Percentiles rank a stretch among this genome's conserved stretches.
Conservation (phyloP, 2,329 filamentous ascomycete genomes). For the Microsporum audouinii region DNA sequence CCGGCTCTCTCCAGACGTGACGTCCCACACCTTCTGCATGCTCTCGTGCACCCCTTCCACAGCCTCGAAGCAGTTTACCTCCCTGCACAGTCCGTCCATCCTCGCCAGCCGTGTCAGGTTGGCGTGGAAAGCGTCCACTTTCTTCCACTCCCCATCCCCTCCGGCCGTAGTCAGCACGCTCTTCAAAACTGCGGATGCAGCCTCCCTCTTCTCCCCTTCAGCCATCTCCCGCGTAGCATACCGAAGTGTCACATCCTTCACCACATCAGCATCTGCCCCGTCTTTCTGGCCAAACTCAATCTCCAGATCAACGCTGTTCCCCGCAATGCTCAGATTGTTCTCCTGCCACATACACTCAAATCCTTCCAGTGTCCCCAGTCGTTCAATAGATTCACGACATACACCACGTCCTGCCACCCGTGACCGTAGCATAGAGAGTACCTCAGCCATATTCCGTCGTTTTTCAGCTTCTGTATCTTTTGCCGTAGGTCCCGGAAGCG, state of each 20-base stretch:
- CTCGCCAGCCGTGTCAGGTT: constrained; percentile 37
- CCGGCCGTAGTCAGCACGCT: constrained; percentile 22
- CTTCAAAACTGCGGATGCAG: constrained; percentile 34
- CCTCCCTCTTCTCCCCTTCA: constrained; percentile 32
- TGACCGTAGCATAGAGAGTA: constrained; percentile 30
- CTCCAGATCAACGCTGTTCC: constrained; percentile 37
- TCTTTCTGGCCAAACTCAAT: constrained; percentile 33
- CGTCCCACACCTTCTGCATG: constrained; percentile 33
- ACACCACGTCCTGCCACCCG: constrained; percentile 34
- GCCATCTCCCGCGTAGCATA: constrained; percentile 32
- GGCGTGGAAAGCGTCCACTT: constrained; percentile 29
- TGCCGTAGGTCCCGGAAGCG: constrained; percentile 14
- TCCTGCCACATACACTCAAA: constrained; percentile 39
- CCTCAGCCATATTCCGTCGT: constrained; percentile 30
- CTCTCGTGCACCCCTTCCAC: constrained; percentile 34
- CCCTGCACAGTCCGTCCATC: constrained; percentile 34
- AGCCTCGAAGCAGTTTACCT: constrained; percentile 38
- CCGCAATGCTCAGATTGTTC: constrained; percentile 36
- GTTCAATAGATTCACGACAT: constrained; percentile 34
- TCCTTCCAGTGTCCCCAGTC: constrained; percentile 32
- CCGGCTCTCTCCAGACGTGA: constrained; percentile 20
- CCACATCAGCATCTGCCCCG: constrained; percentile 20
- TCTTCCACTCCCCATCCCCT: constrained; percentile 23
- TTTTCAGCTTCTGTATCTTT: constrained; percentile 35
- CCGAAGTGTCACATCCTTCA: constrained; percentile 34